Base-by-base conservation (phyloP, 1,139 yeast species). In the Saccharomyces hybrid region DNA sequence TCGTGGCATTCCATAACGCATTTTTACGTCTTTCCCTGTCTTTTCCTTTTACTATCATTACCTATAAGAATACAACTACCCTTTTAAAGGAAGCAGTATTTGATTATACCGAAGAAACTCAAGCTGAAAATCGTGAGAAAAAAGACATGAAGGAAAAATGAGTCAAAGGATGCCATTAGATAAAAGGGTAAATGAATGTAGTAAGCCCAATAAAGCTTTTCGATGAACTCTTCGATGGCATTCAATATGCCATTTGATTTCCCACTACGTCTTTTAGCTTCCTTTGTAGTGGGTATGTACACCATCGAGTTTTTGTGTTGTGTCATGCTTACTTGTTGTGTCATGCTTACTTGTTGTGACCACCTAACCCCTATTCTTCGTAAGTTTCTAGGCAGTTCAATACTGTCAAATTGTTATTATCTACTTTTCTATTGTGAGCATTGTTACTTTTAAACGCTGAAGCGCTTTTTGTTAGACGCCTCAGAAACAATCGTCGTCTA, bases 181-280 rank as follows among this genome's bases (percentile, higher is more conserved):
- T 74, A 74, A 58, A 68, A 74, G 29, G 78, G 78, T 49, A 74
- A 58, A 58, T 74, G 76, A 29, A 74, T 68, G 54, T 73, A 74
- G 57, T 74, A 74, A 52, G 69, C 71, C 78, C 78, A 74, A 57
- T 72, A 74, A 19, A 71, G 54, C 44, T 61, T 65, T 27, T 60
- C 60, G 12, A 66, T 55, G 21, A 62, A 55, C 42, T 64, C 58
- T 42, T 55, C 59, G 16, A 57, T 38, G 57, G 53, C 54, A 19
- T 57, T 55, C 11, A 51, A 14, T 21, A 58, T 50, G 12, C 57
- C 52, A 44, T 52, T 57, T 26, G 54, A 52, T 21, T 57, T 38
- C 2, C 57, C 60, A 12, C 47, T 49, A 28, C 53, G 54, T 42
- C 27, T 47, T 28, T 51, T 49, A 19, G 47, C 44, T 48, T 56